A percentile compares a stretch with the other conserved stretches of the same genome.
phyloP scores from a whole-genome alignment of 2,329 filamentous ascomycete species.

The Zalaria sp. region DNA sequence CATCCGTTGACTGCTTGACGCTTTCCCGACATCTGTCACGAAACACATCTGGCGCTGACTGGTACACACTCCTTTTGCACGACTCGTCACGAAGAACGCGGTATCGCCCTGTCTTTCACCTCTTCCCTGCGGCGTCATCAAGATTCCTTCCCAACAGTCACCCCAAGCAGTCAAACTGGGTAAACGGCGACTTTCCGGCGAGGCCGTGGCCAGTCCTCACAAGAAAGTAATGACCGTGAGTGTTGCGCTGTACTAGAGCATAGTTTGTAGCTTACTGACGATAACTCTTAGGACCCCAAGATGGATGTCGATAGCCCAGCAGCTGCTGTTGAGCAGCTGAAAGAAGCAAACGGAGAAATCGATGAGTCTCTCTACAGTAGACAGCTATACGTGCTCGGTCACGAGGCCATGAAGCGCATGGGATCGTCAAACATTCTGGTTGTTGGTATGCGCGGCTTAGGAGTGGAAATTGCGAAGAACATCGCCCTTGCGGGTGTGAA shows the following conservation, averaged over 20 bases:
- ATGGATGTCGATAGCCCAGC: conserved; percentile 50
- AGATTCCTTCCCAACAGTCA: background rate
- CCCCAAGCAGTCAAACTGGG: conserved; percentile 25
- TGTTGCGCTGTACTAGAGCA: background rate
- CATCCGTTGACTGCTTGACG: no score
- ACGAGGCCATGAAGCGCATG: conserved; percentile 97
- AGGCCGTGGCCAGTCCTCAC: conserved; percentile 29
- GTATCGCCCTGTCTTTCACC: no score
- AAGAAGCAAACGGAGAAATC: conserved; percentile 45
- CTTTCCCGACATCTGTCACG: no score
- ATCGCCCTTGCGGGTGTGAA: conserved; percentile 96
- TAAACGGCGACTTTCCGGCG: conserved; percentile 38
- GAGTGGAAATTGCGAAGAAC: conserved; percentile 98
- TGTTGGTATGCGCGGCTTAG: conserved; percentile 81
- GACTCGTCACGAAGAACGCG: no score
- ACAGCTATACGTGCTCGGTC: conserved; percentile 58
- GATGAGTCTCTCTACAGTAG: conserved; percentile 55
- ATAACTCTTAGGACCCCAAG: conserved; percentile 30
- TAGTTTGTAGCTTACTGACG: background rate
- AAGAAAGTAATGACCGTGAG: conserved; percentile 41
- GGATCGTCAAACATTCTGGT: conserved; percentile 87
- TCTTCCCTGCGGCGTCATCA: background rate
- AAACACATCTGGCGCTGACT: no score
- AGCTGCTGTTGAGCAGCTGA: conserved; percentile 45
- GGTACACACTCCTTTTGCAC: no score